These are phyloP conservation scores for Albophoma yamanashiensis DNA, from an alignment of 2,329 filamentous ascomycete species.

Conservation along the genomic window DNA sequence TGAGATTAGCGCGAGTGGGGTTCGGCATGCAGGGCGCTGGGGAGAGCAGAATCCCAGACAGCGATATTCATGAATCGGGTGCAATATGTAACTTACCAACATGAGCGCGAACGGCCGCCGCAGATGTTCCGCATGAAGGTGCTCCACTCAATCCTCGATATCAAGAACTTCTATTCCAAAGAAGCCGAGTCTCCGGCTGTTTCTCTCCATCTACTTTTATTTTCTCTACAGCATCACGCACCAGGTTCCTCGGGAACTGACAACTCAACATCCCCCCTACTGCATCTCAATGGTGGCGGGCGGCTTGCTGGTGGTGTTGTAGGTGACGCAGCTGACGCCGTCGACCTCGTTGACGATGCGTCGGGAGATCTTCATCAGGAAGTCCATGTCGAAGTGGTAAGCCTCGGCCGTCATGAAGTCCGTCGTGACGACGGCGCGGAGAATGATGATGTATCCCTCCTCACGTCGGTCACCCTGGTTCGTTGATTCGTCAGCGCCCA, in stretches of 20 bases:
- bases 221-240: not conserved
- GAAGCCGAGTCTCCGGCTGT: not conserved
- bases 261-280: slow-evolving; percentile 22
- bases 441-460: slow-evolving; percentile 17
- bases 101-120: not conserved
- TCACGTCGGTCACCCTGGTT: slow-evolving; percentile 16
- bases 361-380: slow-evolving; percentile 52
- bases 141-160: not conserved
- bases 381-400: slow-evolving; percentile 53
- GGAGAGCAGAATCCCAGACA: not conserved
- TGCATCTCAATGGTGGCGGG: slow-evolving; percentile 67
- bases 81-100: not conserved
- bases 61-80: not conserved
- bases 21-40: not conserved
- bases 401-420: slow-evolving; percentile 53
- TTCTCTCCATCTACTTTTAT: not conserved
- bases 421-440: slow-evolving; percentile 4
- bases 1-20: not conserved
- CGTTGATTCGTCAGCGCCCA: not conserved
- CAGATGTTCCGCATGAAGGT: not conserved
- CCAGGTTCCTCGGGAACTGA: too few species aligned
- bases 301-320: slow-evolving; percentile 53
- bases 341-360: slow-evolving; percentile 60
- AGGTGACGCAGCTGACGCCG: slow-evolving; percentile 61
- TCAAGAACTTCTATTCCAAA: not conserved